Evolutionary conservation across 306 rosid genomes (phyloP), one percentile per base, ranked within the genome.

Genomic region (Citrullus amarus): DNA sequence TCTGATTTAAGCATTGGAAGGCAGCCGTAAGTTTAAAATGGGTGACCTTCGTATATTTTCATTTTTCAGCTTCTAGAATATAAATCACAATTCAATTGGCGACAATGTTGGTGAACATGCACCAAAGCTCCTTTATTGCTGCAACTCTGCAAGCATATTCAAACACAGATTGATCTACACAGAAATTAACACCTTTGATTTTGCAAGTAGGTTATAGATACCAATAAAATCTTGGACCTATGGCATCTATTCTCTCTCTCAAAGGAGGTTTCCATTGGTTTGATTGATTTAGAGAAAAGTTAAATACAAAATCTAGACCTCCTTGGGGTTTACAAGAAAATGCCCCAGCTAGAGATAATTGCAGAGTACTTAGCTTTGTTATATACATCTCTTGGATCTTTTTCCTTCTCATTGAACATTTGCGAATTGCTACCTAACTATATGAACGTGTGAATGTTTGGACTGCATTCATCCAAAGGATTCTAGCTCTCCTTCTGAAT

Each of bases 1-100:
- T 88, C 98, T 77, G 89, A 88, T 76, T 80, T 87, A 58, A 94
- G 98, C 87, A 78, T 84, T 63, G 98, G 98, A 80, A 89, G 96
- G 87, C 96, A 92, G 66, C 91, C 76, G 98, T 94, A 94, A 90
- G 97, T 69, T 69, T 58, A 48, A 72, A 20, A 69, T 43, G n/a
- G 55, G 75, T n/a, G 56, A 69, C 18, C 79, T 66, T 68, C 44
- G 60, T 65, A 65, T 36, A 3, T 72, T 66, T 48, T 74, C 65
- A 9, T 67, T 61, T 54, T 77, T 77, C 73, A 62, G 77, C 75
- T 81, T 74, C 76, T 63, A 36, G 34, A 63, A 8, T 67, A 16
- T 36, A 41, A 68, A 41, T 68, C 18, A 9, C 32, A 68, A 68
- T 66, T 18, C 73, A 66, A 38, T 68, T 10, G 7, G 30, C 51